Base-by-base conservation (phyloP, 2,329 filamentous ascomycete genomes). In the Alternaria sp. region DNA sequence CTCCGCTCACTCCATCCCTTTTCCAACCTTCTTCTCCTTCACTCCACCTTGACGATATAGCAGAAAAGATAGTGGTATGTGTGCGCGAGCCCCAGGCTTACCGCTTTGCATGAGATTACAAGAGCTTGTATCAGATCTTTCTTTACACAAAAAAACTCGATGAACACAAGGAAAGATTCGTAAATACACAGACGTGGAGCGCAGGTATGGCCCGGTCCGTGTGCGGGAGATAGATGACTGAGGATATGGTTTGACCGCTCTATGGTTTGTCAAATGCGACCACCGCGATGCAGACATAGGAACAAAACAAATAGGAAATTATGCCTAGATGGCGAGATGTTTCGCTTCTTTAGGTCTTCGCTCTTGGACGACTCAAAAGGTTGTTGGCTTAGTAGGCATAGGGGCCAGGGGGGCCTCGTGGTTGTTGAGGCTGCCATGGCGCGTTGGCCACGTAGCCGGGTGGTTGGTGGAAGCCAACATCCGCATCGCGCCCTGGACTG, bases 401-500 rank as follows among this genome's bases (percentile, higher is more conserved):
- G 33, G 71, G 69, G 14, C 69, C 66, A 21, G 71, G 68, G 41
- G 72, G 68, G 5, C 66, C 71, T 55, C 66, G 63, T 63, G 60
- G 61, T 53, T 63, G 64, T 49, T 71, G 69, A 25, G 72, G 73
- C 54, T 76, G 72, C 73, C 75, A 76, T 18, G 69, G 73, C 23
- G 65, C 66, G 56, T 71, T 70, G 44, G 67, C 53, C 7, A 57
- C 65, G 61, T 72, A 75, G 54, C 68, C 72, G 4, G 67, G 70
- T 23, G 68, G 65, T 41, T 70, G 67, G 44, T 69, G 66, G 9
- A 63, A 64, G 33, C 69, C 70, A 14, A 74, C 61, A 18, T 77
- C 73, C 28, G 77, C 63, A 9, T 78, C 75, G 23, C 75, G 71
- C 10, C 69, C 67, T 20, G 75, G 74, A 58, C 72, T 78, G 28